Conservation (phyloP, 73 alveolate species). For the Paramecium pentaurelia region DNA sequence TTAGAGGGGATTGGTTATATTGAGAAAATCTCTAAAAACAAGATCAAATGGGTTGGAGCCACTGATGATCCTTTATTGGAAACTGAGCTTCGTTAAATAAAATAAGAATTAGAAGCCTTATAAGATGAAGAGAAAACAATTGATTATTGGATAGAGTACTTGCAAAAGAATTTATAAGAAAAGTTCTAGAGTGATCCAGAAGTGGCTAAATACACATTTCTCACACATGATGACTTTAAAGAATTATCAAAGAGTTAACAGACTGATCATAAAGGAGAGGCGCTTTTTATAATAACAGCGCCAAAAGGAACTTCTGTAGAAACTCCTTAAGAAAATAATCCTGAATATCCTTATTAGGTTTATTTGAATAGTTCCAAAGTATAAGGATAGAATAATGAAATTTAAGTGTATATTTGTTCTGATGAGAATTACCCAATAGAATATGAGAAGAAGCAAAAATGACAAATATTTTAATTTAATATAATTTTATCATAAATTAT, state of each 20-base stretch:
- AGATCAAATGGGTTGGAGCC: constrained; percentile 69
- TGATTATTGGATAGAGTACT: constrained; percentile 67
- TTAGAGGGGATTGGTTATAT: constrained; percentile 73
- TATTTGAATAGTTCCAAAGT: constrained; percentile 50
- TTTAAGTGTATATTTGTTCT: constrained; percentile 58
- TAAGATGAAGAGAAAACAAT: constrained; percentile 57
- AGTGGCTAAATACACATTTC: constrained; percentile 61
- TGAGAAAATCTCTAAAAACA: constrained; percentile 64
- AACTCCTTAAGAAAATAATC: constrained; percentile 50
- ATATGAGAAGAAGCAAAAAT: constrained; percentile 32
- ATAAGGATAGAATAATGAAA: constrained; percentile 20
- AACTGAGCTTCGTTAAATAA: constrained; percentile 22
- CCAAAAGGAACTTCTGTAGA: constrained; percentile 71
- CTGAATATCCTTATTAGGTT: constrained; percentile 53
- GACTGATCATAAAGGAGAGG: constrained; percentile 53
- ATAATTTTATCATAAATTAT: neutral
- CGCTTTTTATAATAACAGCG: constrained; percentile 65
- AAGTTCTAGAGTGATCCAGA: constrained; percentile 59
- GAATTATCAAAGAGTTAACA: constrained; percentile 46
- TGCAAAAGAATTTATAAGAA: constrained; percentile 49
- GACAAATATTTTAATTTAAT: neutral
- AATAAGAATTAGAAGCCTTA: constrained; percentile 57
- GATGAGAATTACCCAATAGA: constrained; percentile 53
- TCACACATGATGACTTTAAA: constrained; percentile 67
- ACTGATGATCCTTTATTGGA: constrained; percentile 58